Base-by-base conservation (phyloP, 768 basidiomycete species). In the Trametes maxima region DNA sequence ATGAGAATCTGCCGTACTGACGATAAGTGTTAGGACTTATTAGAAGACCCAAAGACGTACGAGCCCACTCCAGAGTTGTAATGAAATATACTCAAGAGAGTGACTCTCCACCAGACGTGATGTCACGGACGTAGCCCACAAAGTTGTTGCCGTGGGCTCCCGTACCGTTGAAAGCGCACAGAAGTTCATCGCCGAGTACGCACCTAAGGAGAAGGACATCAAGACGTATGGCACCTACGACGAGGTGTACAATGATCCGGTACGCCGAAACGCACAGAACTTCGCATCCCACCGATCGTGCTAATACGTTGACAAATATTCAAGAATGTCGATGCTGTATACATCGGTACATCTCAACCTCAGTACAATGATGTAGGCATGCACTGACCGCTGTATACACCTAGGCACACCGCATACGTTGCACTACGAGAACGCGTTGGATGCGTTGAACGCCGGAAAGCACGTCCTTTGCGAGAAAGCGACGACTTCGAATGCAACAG, bases 381-480 rank as follows among this genome's bases (percentile, higher is more conserved):
- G 14, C 5, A 35, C 13, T 35, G 12, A 33, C 17, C 11, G 5
- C 2, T 33, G 12, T 2, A 14, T 5, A 10, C 33, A 5, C 51
- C 19, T 64, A 87, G 91, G 90, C 8, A 93, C 93, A 2, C 94
- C 94, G 3, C 92, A 96, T 71, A 89, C 90, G 1, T 79, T 82
- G 61, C 94, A 96, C 77, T 92, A 93, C 71, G 77, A 79, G 62
- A 91, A 92, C 68, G 85, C 92, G 0, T 75, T 87, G 65, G 87
- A 84, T 57, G 89, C 90, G 8, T 84, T 95, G 67, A 82, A 83
- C 63, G 89, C 88, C 4, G 86, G 85, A 59, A 96, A 95, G 74
- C 85, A 94, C 72, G 86, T 95, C 43, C 84, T 95, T 24, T 91
- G 91, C 74, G 94, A 96, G 74, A 95, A 96, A 69, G 91, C 92